phyloP scores from a whole-genome alignment of 352 stramenopile species.

The Plasmopara muralis region DNA sequence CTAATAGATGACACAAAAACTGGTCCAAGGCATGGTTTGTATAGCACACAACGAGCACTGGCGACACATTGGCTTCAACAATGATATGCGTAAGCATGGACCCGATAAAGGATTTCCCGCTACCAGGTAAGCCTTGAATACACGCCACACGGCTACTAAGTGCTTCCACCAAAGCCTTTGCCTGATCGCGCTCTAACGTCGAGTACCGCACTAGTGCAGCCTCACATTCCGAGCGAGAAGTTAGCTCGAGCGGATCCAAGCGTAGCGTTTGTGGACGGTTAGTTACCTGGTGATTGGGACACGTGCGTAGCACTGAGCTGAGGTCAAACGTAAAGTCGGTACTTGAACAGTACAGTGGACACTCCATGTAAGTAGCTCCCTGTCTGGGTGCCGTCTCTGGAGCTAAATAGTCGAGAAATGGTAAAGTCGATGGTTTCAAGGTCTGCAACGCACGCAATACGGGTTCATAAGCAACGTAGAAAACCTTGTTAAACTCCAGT shows the following conservation, averaged over 20 bases:
- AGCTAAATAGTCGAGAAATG: conserved; percentile 36
- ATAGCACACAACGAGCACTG: conserved; percentile 84
- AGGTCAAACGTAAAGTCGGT: conserved; percentile 31
- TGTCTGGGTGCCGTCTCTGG: conserved; percentile 8
- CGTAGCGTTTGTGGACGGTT: conserved; percentile 5
- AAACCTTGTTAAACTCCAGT: conserved; percentile 48
- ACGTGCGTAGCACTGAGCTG: conserved; percentile 9
- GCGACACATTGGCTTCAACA: conserved; percentile 30
- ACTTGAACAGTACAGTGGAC: conserved; percentile 26
- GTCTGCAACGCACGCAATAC: conserved; percentile 39
- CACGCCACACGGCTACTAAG: conserved; percentile 64
- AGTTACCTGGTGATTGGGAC: conserved; percentile 1
- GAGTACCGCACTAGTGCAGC: conserved; percentile 21
- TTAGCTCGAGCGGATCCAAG: conserved; percentile 14
- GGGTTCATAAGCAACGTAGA: conserved; percentile 43
- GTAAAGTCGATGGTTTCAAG: conserved; percentile 17
- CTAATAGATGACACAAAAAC: conserved; percentile 80
- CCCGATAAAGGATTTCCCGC: conserved; percentile 83
- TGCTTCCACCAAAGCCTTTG: conserved; percentile 56
- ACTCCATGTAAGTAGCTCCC: conserved; percentile 18
- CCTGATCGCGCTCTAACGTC: conserved; percentile 47
- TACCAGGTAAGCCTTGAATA: conserved; percentile 77
- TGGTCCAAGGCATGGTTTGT: conserved; percentile 89
- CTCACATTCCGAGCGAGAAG: conserved; percentile 17
- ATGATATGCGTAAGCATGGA: conserved; percentile 67